Conservation (phyloP, 2,329 filamentous ascomycete genomes). For the Hymenoscyphus occultus region DNA sequence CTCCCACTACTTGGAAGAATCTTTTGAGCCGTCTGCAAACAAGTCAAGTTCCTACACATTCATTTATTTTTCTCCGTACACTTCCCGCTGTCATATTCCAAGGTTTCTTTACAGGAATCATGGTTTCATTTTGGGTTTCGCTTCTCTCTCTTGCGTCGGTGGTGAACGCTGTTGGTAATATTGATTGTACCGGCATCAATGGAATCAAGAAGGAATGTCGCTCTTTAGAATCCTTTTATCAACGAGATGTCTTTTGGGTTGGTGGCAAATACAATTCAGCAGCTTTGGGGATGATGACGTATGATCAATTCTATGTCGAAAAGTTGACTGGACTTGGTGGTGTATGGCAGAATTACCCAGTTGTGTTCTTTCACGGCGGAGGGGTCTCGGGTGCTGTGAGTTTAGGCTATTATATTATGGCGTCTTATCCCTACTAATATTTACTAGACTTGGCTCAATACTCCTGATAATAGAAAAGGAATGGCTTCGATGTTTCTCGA, state of each 20-base stretch:
- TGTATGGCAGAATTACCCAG: constrained; percentile 1
- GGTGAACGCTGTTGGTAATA: background rate
- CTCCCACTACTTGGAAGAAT: background rate
- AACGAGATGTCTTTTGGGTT: constrained; percentile 1
- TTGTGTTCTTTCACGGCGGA: background rate
- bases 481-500: constrained; percentile 1
- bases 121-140: background rate
- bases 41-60: background rate
- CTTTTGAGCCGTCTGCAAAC: background rate
- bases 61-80: background rate
- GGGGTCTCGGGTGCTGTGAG: constrained; percentile 1
- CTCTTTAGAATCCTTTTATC: background rate
- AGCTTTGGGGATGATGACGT: background rate
- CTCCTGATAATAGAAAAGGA: background rate
- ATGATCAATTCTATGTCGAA: background rate
- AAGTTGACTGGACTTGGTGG: constrained; percentile 1
- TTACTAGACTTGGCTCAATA: constrained; percentile 2
- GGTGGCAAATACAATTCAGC: background rate
- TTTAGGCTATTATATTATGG: background rate
- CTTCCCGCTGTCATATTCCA: background rate
- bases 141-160: background rate
- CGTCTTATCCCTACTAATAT: background rate
- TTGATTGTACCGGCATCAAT: background rate
- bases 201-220: constrained; percentile 1
- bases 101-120: background rate